A percentile compares a stretch with the other conserved stretches of the same genome.
Evolutionary conservation across 805 yeast genomes (phyloP).

Genomic region (Pichia paraexigua): DNA sequence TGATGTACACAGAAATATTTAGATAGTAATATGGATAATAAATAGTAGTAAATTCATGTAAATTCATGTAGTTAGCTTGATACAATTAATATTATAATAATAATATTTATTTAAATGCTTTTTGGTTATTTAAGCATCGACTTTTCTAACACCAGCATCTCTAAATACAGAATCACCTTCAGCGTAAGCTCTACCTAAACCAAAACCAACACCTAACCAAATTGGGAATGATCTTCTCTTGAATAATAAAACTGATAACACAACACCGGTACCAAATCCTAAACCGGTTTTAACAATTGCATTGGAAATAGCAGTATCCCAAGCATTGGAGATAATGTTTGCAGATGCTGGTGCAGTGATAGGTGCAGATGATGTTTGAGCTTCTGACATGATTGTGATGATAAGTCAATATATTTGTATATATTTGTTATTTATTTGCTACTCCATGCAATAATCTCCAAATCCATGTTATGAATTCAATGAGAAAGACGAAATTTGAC

Average conservation of each 20-base stretch:
- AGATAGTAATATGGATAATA: not conserved
- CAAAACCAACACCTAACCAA: slow-evolving; percentile 96
- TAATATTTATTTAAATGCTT: too few species aligned
- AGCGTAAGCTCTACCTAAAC: slow-evolving; percentile 94
- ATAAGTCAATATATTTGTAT: not conserved
- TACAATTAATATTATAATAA: not conserved
- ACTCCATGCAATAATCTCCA: too few species aligned
- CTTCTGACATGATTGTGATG: not conserved
- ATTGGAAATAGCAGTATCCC: slow-evolving; percentile 96
- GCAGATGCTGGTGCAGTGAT: slow-evolving; percentile 19
- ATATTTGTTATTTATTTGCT: too few species aligned
- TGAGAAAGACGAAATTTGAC: not conserved
- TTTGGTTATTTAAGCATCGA: slow-evolving; percentile 43
- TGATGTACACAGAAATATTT: not conserved
- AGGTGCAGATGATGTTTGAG: slow-evolving; percentile 9
- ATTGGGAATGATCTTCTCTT: slow-evolving; percentile 96
- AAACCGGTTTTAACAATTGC: slow-evolving; percentile 90
- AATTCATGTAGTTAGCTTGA: not conserved
- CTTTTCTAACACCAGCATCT: slow-evolving; percentile 67
- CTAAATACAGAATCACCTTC: slow-evolving; percentile 98
- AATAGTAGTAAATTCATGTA: not conserved
- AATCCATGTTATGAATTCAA: not conserved
- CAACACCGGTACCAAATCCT: slow-evolving; percentile 95
- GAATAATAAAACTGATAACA: slow-evolving; percentile 82
- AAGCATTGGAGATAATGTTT: slow-evolving; percentile 32